Base-by-base conservation (phyloP, 768 basidiomycete species). In the Boletus subcaerulescens region DNA sequence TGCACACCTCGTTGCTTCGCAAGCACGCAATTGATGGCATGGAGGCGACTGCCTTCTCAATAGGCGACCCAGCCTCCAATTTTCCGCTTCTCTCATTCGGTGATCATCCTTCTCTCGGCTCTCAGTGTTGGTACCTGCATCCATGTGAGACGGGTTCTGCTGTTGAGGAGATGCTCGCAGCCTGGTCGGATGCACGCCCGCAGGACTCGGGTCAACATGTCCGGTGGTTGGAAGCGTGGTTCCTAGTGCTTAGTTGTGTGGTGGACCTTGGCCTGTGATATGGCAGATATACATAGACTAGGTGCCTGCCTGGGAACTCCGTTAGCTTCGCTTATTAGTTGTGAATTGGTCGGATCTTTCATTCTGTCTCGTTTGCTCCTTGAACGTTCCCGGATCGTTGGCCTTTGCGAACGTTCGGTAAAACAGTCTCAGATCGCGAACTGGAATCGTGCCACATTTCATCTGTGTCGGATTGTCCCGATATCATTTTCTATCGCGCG, bases 71-170 rank as follows among this genome's bases (percentile, higher is more conserved):
- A 2, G 70, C 67, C 13, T 76, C 81, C 2, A 69, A 81, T 6
- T 88, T 93, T 62, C 90, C 93, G 11, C 69, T 94, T 20, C 72
- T 96, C 11, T 90, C 92, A 13, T 91, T 92, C 62, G 89, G 89
- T 10, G 93, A 96, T 53, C 93, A 95, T 63, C 93, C 92, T 0
- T 83, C 78, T 6, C 76, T 89, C 31, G 86, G 84, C 20, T 82
- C 74, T 3, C 85, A 86, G 10, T 85, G 83, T 52, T 96, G 91
- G 91, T 91, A 86, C 64, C 74, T 96, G 38, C 93, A 96, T 67
- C 93, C 93, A 11, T 96, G 93, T 67, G 85, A 90, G 67, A 89
- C 86, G 4, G 77, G 78, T 11, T 70, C 69, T 33, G 81, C 84
- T 1, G 81, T 96, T 2, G 73, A 74, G 22, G 93, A 95, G 70